A percentile compares a stretch with the other conserved stretches of the same genome.
phyloP scores from a whole-genome alignment of 768 basidiomycete species.

The Tremella mesenterica region DNA sequence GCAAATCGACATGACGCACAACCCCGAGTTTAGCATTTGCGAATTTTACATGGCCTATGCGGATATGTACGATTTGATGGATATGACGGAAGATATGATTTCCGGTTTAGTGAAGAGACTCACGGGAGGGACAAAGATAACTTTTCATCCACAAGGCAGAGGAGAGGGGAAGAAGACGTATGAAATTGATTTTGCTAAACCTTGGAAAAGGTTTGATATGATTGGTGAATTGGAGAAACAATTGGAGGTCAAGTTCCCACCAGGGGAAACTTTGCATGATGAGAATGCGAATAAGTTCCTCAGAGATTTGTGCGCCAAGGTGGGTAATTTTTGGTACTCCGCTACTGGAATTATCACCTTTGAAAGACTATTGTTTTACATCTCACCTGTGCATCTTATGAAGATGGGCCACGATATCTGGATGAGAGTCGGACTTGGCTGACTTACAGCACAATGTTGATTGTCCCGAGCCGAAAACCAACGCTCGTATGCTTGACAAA shows the following conservation, averaged over 20 bases:
- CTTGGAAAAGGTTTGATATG: constrained; percentile 99
- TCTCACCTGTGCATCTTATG: neutral
- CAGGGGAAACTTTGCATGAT: constrained; percentile 80
- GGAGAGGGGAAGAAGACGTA: constrained; percentile 55
- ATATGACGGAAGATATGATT: constrained; percentile 81
- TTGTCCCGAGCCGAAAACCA: constrained; percentile 91
- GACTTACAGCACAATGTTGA: constrained; percentile 76
- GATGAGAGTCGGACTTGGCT: neutral
- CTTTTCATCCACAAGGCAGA: constrained; percentile 90
- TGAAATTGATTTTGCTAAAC: constrained; percentile 76
- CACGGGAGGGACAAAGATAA: constrained; percentile 65
- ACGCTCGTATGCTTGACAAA: constrained; percentile 90
- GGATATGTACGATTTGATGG: constrained; percentile 98
- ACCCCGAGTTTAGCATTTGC: constrained; percentile 98
- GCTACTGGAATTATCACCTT: too few relatives aligned
- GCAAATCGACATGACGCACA: constrained; percentile 96
- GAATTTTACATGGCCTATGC: constrained; percentile 99
- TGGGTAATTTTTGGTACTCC: constrained; percentile 45
- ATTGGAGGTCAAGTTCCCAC: constrained; percentile 81
- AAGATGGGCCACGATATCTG: neutral
- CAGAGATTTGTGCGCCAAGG: constrained; percentile 74
- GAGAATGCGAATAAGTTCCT: constrained; percentile 82
- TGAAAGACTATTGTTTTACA: too few relatives aligned
- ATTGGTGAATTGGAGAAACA: constrained; percentile 92
- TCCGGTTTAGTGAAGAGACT: constrained; percentile 84